Evolutionary conservation across 2,329 filamentous ascomycete species (phyloP).

Genomic region (Botrytis medusae): DNA sequence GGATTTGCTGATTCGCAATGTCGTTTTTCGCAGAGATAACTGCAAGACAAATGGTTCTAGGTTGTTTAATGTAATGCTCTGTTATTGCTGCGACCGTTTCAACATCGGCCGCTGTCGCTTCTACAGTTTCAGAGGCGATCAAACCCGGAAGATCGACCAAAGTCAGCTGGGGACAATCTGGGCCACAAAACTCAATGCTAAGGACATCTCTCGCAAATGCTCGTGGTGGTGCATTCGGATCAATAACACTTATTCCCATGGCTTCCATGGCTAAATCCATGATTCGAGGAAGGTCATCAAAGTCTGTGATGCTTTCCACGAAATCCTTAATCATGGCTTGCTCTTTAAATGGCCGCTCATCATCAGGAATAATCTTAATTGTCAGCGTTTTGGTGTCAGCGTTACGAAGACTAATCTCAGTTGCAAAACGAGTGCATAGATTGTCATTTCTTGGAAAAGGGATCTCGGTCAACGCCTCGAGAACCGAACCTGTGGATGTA

Average conservation of each 20-base stretch:
- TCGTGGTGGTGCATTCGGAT: conserved; percentile 5
- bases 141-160: conserved; percentile 42
- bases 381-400: conserved; percentile 47
- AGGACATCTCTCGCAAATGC: conserved; percentile 36
- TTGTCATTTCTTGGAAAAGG: conserved; percentile 60
- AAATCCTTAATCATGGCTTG: conserved; percentile 46
- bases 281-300: conserved; percentile 35
- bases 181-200: conserved; percentile 36
- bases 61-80: conserved; percentile 44
- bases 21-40: conserved; percentile 48
- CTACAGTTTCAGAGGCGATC: conserved; percentile 34
- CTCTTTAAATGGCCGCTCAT: conserved; percentile 47
- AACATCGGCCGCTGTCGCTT: conserved; percentile 34
- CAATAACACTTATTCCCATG: conserved; percentile 31
- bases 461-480: conserved; percentile 63
- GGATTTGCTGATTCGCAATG: conserved; percentile 44
- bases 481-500: conserved; percentile 47
- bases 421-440: conserved; percentile 59
- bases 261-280: conserved; percentile 35
- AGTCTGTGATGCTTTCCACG: conserved; percentile 30
- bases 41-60: conserved; percentile 48
- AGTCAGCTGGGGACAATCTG: conserved; percentile 33
- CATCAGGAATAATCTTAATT: conserved; percentile 57
- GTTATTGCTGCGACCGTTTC: conserved; percentile 38
- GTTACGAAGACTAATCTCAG: conserved; percentile 46